Base-by-base conservation (phyloP, 768 basidiomycete species). In the Kwoniella sp. region DNA sequence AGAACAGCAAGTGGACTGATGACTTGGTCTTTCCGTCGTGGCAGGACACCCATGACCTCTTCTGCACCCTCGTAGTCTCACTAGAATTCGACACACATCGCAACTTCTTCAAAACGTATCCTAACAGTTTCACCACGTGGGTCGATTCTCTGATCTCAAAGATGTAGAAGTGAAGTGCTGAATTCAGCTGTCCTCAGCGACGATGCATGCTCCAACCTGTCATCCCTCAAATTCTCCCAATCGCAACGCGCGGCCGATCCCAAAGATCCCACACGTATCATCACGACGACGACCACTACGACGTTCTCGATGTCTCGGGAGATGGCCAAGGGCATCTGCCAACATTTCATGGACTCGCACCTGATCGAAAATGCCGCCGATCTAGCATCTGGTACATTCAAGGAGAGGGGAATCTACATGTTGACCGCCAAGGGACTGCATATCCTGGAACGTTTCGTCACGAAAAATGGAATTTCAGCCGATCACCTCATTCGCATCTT, bases 261-360 rank as follows among this genome's bases (percentile, higher is more conserved):
- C 72, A 90, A 92, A 83, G 96, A 99, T 82, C 93, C 93, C 75
- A 88, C 91, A 82, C 90, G 96, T 78, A 92, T 99, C 82, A 90
- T 99, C 79, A 99, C 96, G 76, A 99, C 96, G 0, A 99, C 96
- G 0, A 99, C 96, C 5, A 98, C 96, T 4, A 99, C 96, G 48
- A 99, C 96, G 34, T 99, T 99, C 84, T 93, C 93, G 67, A 98
- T 99, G 96, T 92, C 93, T 72, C 90, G 96, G 73, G 96, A 99
- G 51, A 98, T 99, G 91, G 96, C 96, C 69, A 98, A 97, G 83
- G 93, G 92, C 34, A 98, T 99, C 89, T 91, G 92, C 83, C 96
- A 99, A 82, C 93, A 98, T 80, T 98, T 98, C 79, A 96, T 99
- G 92, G 96, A 98, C 72, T 93, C 96, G 63, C 91, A 93, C 70